Evolutionary conservation across 1,284 basidiomycete genomes (phyloP), one percentile per base, ranked within the genome.

Genomic region (Moniliella sp.): DNA sequence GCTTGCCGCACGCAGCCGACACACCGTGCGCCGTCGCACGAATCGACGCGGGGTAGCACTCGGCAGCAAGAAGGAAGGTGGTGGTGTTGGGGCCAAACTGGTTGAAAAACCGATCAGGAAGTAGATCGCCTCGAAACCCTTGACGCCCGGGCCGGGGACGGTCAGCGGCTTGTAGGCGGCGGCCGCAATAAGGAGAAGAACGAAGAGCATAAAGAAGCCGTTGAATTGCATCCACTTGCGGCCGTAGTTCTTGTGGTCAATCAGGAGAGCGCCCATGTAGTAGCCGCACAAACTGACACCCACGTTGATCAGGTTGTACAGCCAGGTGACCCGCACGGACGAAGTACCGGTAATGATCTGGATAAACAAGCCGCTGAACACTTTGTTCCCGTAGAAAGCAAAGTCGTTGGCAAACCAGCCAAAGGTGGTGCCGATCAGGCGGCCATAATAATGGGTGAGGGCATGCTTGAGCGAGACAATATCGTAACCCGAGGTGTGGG

Each of bases 391-490:
- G 42, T 67, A 67, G 53, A 68, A 65, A n/a, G 28, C 12, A n/a
- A 68, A 67, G 45, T 69, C 67, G 55, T 67, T 67, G 40, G 61
- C 59, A 29, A 68, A 64, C 68, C 68, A 70, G 11, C 58, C 61
- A 23, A 61, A 54, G 25, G 65, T 64, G 8, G 67, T 67, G 15
- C 66, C 67, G 27, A 67, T 31, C 23, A 70, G 49, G 33, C 68
- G 61, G 33, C 65, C 64, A 43, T 64, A 64, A 50, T 69, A 70
- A 53, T 69, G 67, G 18, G 46, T 45, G 8, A 52, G 32, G 33
- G 66, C 64, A 25, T 69, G 62, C 46, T 66, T 66, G 42, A 70
- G 61, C 28, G 65, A 65, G 12, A 47, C 46, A 15, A 62, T 28
- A 43, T 69, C 67, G 62, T 70, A 70, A 21, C 68, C 68, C 1